Percentiles rank a stretch among this genome's conserved stretches.
These are phyloP conservation scores for Saccharomyces pastorianus DNA, from an alignment of 1,139 yeast species.

Conservation along the genomic window DNA sequence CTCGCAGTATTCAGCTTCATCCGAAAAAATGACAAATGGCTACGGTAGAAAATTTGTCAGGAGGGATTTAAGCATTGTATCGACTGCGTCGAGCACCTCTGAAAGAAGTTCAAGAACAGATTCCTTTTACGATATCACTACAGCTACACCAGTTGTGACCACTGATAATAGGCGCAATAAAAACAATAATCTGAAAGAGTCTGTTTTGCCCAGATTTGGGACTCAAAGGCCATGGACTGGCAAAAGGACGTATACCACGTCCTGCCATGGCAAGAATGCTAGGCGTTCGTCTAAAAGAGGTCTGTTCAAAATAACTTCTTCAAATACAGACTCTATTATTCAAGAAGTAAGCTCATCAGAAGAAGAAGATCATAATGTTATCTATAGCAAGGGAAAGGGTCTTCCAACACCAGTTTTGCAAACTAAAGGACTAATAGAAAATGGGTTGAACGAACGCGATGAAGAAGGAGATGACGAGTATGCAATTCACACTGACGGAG, in stretches of 20 bases:
- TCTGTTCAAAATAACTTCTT: conserved; percentile 13
- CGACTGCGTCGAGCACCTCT: conserved; percentile 37
- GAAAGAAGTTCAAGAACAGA: conserved; percentile 36
- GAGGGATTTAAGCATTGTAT: conserved; percentile 33
- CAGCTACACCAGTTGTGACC: conserved; percentile 24
- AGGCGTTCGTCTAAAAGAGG: conserved; percentile 24
- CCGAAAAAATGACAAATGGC: conserved; percentile 6
- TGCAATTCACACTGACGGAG: conserved; percentile 12
- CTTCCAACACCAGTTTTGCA: neutral
- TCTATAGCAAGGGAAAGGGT: conserved; percentile 4
- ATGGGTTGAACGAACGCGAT: neutral
- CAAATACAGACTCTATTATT: conserved; percentile 24
- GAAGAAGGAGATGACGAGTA: conserved; percentile 12
- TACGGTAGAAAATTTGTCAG: conserved; percentile 17
- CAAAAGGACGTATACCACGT: conserved; percentile 40
- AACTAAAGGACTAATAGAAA: neutral
- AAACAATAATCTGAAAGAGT: conserved; percentile 18
- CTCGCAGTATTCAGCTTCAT: conserved; percentile 15
- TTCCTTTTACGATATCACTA: conserved; percentile 35
- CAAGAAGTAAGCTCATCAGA: conserved; percentile 28
- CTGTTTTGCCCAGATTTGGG: conserved; percentile 25
- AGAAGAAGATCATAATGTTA: conserved; percentile 18
- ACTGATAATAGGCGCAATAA: conserved; percentile 18
- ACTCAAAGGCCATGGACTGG: conserved; percentile 23
- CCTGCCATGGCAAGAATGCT: conserved; percentile 23